Evolutionary conservation across 192 early-diverging fungal genomes (phyloP).

Genomic region (Entomortierella lignicola): DNA sequence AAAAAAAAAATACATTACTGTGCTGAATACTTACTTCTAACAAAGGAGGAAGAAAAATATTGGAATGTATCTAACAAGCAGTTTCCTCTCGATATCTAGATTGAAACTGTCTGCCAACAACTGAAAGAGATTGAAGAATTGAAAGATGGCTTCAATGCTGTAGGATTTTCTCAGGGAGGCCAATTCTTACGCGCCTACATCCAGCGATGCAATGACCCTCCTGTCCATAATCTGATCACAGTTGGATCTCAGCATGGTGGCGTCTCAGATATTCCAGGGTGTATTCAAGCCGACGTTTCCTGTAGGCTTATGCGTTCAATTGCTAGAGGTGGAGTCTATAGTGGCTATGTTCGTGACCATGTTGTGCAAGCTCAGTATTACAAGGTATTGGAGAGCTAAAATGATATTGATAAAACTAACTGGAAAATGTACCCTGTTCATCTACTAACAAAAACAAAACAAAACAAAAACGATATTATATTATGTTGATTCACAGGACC

Average conservation of each 20-base stretch:
- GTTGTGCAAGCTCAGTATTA: conserved; percentile 97
- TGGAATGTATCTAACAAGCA: not conserved
- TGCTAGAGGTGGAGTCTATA: conserved; percentile 84
- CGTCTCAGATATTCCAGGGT: conserved; percentile 85
- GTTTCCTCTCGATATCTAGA: conserved; percentile 40
- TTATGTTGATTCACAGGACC: conserved; percentile 41
- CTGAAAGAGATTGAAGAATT: conserved; percentile 72
- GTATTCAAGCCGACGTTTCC: conserved; percentile 59
- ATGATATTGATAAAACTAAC: not conserved
- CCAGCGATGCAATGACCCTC: conserved; percentile 82
- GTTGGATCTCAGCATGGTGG: conserved; percentile 87
- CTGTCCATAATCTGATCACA: conserved; percentile 83
- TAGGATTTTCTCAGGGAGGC: conserved; percentile 89
- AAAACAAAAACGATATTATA: conserved; percentile 17
- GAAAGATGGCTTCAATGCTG: conserved; percentile 82
- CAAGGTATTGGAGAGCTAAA: conserved; percentile 63
- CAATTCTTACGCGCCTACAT: conserved; percentile 77
- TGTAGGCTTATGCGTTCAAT: conserved; percentile 85
- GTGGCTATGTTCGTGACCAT: conserved; percentile 82
- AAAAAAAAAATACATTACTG: conserved; percentile 2
- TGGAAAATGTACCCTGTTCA: too few relatives aligned
- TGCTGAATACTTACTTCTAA: not conserved
- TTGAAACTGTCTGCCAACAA: conserved; percentile 81
- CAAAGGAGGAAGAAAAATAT: too few relatives aligned
- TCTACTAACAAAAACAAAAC: too few relatives aligned